A percentile compares a stretch with the other conserved stretches of the same genome.
Conservation (phyloP, 306 rosid species). For the Cucurbita ficifolia region DNA sequence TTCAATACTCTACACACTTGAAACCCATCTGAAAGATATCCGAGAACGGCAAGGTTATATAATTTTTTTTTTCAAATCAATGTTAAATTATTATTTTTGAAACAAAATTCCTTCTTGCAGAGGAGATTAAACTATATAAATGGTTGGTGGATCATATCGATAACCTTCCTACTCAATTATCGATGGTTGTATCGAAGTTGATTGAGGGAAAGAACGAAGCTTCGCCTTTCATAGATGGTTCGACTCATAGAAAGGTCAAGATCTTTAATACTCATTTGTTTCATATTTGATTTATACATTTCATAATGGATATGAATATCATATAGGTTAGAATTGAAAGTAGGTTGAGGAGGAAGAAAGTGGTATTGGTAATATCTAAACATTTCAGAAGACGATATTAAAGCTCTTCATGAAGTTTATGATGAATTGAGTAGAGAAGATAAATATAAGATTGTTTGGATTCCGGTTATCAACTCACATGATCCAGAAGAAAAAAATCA, state of each 20-base stretch:
- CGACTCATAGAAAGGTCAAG: slow-evolving; percentile 20
- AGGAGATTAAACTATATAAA: background rate
- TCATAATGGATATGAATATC: background rate
- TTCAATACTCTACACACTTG: background rate
- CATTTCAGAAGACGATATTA: slow-evolving; percentile 33
- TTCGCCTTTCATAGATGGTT: slow-evolving; percentile 34
- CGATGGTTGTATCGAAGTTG: background rate
- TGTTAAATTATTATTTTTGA: background rate
- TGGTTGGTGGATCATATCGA: slow-evolving; percentile 3
- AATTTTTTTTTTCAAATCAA: background rate
- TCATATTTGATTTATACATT: slow-evolving; percentile 19
- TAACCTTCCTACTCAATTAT: background rate
- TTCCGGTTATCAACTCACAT: slow-evolving; percentile 30
- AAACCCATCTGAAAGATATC: background rate
- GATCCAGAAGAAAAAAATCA: slow-evolving; percentile 19
- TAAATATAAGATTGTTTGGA: slow-evolving; percentile 44
- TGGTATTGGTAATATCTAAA: slow-evolving; percentile 43
- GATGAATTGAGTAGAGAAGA: slow-evolving; percentile 15
- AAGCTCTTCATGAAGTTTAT: slow-evolving; percentile 16
- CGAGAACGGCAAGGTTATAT: background rate
- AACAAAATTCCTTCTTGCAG: background rate
- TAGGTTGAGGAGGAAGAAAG: slow-evolving; percentile 15
- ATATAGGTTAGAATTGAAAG: slow-evolving; percentile 4
- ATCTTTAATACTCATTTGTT: background rate
- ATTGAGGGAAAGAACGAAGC: slow-evolving; percentile 11